A percentile compares a stretch with the other conserved stretches of the same genome.
Evolutionary conservation across 202 grass and related monocot species (phyloP).

Genomic region (Carex arenaria): DNA sequence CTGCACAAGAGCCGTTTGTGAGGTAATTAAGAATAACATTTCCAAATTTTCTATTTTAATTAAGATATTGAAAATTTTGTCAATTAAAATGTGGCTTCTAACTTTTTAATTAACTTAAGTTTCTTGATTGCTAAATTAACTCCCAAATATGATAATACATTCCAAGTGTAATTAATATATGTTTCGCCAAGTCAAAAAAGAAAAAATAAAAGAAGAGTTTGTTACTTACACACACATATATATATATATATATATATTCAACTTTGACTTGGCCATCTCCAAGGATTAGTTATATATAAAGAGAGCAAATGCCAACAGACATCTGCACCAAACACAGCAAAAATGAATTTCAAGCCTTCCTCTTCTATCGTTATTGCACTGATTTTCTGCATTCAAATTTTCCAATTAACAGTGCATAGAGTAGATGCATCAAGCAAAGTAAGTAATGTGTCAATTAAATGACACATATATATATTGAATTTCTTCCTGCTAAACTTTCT

Average conservation of each 20-base stretch:
- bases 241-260: not conserved
- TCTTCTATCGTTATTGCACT: not conserved
- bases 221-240: not conserved
- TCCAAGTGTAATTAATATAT: not conserved
- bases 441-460: not conserved
- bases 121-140: not conserved
- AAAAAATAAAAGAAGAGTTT: not conserved
- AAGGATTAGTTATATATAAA: not conserved
- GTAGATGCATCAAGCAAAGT: conserved; percentile 13
- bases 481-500: not conserved
- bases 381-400: not conserved
- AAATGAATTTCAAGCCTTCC: not conserved
- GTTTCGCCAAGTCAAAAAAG: not conserved
- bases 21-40: not conserved
- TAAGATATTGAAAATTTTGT: not conserved
- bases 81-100: not conserved
- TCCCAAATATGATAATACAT: not conserved
- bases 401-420: not conserved
- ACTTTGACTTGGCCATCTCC: not conserved
- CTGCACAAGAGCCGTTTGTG: not conserved
- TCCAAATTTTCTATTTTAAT: not conserved
- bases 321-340: not conserved
- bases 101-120: not conserved
- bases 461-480: not conserved
- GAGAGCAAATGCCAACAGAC: not conserved